Percentiles rank a stretch among this genome's conserved stretches.
phyloP scores from a whole-genome alignment of 2,329 filamentous ascomycete species.

The Sporothrix inflata region DNA sequence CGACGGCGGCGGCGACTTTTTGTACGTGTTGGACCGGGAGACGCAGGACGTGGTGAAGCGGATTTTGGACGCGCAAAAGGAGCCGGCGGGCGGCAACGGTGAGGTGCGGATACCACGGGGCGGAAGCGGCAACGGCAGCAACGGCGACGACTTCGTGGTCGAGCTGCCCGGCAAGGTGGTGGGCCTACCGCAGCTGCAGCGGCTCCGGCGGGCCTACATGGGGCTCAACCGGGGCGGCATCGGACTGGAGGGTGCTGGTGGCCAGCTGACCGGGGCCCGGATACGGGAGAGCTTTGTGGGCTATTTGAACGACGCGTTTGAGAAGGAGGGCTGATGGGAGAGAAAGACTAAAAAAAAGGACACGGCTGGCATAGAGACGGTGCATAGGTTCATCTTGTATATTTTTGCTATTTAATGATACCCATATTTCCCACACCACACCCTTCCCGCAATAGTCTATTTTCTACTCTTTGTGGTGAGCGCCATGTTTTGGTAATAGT shows the following conservation, averaged over 20 bases:
- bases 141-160: constrained; percentile 57
- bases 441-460: too few relatives aligned
- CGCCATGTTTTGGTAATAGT: not conserved
- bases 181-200: constrained; percentile 75
- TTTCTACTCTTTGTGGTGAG: too few relatives aligned
- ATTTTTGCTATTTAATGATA: constrained; percentile 21
- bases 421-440: not conserved
- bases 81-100: constrained; percentile 65
- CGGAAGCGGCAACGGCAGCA: constrained; percentile 27
- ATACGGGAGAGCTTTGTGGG: constrained; percentile 67
- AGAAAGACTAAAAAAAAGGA: not conserved
- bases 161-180: constrained; percentile 68
- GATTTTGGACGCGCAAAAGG: constrained; percentile 69
- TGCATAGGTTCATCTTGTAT: not conserved
- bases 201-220: constrained; percentile 77
- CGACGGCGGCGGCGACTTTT: constrained; percentile 71
- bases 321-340: constrained; percentile 52
- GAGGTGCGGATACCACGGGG: constrained; percentile 54
- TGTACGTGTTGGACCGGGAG: constrained; percentile 77
- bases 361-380: not conserved
- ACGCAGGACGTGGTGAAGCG: constrained; percentile 75
- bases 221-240: constrained; percentile 73
- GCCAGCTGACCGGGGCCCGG: constrained; percentile 57
- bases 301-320: constrained; percentile 68
- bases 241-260: constrained; percentile 55